A percentile compares a stretch with the other conserved stretches of the same genome.
These are phyloP conservation scores for Amanita phalloides DNA, from an alignment of 768 basidiomycete genomes.

Conservation along the genomic window DNA sequence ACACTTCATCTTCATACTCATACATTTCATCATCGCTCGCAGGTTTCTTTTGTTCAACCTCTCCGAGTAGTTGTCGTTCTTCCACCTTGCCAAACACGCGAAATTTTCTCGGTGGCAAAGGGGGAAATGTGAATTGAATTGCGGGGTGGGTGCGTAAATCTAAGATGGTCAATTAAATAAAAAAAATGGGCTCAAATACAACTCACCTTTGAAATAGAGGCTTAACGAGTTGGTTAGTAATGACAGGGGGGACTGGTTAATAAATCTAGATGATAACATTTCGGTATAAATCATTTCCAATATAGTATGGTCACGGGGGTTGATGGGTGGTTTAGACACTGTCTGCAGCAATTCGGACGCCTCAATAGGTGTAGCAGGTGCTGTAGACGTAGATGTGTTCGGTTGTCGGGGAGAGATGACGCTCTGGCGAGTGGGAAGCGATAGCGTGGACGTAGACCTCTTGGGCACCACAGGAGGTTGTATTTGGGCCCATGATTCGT, in stretches of 20 bases:
- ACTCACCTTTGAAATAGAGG: slow-evolving; percentile 50
- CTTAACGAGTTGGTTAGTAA: slow-evolving; percentile 46
- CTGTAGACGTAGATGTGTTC: background rate
- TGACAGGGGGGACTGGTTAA: slow-evolving; percentile 56
- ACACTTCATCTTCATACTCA: slow-evolving; percentile 8
- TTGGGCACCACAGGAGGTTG: background rate
- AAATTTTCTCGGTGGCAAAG: slow-evolving; percentile 16
- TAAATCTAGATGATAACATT: slow-evolving; percentile 58
- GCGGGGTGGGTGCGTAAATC: slow-evolving; percentile 63
- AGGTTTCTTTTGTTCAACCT: background rate
- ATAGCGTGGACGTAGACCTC: slow-evolving; percentile 2
- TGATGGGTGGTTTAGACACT: slow-evolving; percentile 27
- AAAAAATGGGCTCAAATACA: background rate
- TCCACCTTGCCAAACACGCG: slow-evolving; percentile 2
- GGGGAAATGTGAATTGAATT: slow-evolving; percentile 47
- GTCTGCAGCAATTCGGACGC: slow-evolving; percentile 23
- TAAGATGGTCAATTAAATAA: slow-evolving; percentile 18
- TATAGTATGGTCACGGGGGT: slow-evolving; percentile 60
- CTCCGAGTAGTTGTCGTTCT: background rate
- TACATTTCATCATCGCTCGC: background rate
- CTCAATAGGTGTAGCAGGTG: background rate
- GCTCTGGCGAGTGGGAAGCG: slow-evolving; percentile 1
- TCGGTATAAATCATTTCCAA: slow-evolving; percentile 56
- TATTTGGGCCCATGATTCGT: background rate
- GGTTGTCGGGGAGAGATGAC: background rate